Percentiles rank a stretch among this genome's conserved stretches.
Evolutionary conservation across 345 rosid genomes (phyloP).

Genomic region (Psidium guajava): DNA sequence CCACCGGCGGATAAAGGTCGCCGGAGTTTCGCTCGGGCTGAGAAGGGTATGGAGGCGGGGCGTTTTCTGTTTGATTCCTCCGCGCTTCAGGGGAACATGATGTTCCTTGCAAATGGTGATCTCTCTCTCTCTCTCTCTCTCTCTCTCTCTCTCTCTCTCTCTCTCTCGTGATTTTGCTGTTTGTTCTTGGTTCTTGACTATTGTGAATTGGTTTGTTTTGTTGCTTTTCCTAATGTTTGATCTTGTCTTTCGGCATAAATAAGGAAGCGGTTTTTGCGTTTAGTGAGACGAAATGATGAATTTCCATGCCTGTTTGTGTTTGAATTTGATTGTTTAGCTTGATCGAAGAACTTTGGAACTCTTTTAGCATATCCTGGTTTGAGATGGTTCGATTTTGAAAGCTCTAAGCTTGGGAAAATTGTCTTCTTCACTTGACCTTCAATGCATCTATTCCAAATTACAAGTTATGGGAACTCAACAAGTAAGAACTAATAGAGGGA

Average conservation of each 20-base stretch:
- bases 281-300: not conserved
- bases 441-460: not conserved
- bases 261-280: not conserved
- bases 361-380: not conserved
- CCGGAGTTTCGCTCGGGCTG: not conserved
- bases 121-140: not conserved
- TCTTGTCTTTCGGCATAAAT: not conserved
- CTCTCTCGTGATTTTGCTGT: not conserved
- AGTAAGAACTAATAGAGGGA: not conserved
- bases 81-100: conserved; percentile 44
- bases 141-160: not conserved
- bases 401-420: not conserved
- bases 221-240: not conserved
- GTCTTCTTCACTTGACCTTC: not conserved
- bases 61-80: conserved; percentile 56
- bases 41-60: conserved; percentile 44
- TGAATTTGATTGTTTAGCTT: not conserved
- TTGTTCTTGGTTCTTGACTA: not conserved
- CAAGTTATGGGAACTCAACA: not conserved
- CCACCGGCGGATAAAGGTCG: not conserved
- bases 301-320: not conserved
- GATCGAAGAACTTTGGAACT: not conserved
- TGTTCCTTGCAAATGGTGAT: conserved; percentile 59
- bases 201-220: not conserved
- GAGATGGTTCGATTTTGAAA: not conserved